phyloP scores from a whole-genome alignment of 1,139 yeast species.

The Saccharomyces hybrid region DNA sequence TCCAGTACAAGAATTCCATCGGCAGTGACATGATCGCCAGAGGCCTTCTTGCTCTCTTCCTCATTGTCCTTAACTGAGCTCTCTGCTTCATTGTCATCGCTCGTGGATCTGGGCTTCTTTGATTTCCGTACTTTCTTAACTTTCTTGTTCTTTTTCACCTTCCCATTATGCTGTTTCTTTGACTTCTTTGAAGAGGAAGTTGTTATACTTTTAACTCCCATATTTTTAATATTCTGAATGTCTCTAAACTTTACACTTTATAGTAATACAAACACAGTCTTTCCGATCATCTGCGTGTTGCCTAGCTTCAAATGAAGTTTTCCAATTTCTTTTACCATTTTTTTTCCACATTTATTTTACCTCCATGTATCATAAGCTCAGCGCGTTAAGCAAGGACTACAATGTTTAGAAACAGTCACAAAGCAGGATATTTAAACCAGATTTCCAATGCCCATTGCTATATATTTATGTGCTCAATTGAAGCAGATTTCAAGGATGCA shows the following conservation, averaged over 20 bases:
- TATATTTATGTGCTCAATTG: too few species aligned
- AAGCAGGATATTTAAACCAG: too few species aligned
- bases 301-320: too few species aligned
- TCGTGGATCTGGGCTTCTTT: conserved; percentile 4
- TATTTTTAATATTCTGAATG: neutral
- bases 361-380: too few species aligned
- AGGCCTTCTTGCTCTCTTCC: conserved; percentile 1
- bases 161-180: neutral
- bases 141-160: conserved; percentile 2
- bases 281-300: too few species aligned
- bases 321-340: too few species aligned
- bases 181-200: neutral
- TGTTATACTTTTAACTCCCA: neutral
- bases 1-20: neutral
- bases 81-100: conserved; percentile 11
- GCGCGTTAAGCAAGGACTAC: too few species aligned
- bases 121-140: conserved; percentile 1
- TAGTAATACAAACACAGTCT: too few species aligned
- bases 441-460: too few species aligned
- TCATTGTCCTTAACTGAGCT: neutral
- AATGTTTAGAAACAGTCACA: too few species aligned
- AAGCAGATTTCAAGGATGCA: neutral
- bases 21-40: neutral
- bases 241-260: neutral
- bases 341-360: too few species aligned